These are phyloP conservation scores for Xenoacremonium recifei DNA, from an alignment of 2,329 filamentous ascomycete genomes.

Conservation along the genomic window DNA sequence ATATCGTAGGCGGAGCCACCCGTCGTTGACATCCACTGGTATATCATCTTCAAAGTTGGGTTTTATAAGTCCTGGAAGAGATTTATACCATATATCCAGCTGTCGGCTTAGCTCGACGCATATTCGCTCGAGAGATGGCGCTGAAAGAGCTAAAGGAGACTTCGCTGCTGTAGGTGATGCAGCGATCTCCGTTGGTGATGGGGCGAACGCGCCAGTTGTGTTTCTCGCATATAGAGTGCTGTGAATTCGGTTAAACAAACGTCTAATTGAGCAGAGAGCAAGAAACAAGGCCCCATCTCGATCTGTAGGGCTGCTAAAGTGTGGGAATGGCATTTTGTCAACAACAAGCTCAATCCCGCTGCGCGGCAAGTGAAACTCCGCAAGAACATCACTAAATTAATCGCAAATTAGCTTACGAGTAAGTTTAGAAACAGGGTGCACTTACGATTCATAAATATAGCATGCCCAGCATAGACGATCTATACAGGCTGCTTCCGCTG, in stretches of 20 bases:
- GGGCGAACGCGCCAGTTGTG: neutral
- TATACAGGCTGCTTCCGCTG: too few relatives aligned
- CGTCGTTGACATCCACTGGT: conserved; percentile 9
- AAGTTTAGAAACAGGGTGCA: neutral
- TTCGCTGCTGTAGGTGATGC: too few relatives aligned
- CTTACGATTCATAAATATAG: conserved; percentile 24
- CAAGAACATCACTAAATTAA: conserved; percentile 18
- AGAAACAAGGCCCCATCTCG: conserved; percentile 16
- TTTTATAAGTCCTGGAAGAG: conserved; percentile 20
- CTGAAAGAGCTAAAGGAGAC: too few relatives aligned
- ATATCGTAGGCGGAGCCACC: conserved; percentile 14
- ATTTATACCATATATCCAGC: conserved; percentile 24
- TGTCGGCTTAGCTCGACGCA: conserved; percentile 20
- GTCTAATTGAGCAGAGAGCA: conserved; percentile 19
- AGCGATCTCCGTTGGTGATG: too few relatives aligned
- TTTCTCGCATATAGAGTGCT: conserved; percentile 14
- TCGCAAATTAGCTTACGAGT: neutral
- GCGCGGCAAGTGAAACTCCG: conserved; percentile 23
- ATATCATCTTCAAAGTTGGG: conserved; percentile 15
- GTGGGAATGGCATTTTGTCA: conserved; percentile 23
- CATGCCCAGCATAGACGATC: conserved; percentile 24
- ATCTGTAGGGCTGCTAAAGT: conserved; percentile 13
- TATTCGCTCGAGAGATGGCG: conserved; percentile 15
- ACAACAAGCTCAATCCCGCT: conserved; percentile 25
- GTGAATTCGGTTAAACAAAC: conserved; percentile 25